Conservation (phyloP, 208 protist species). For the Blastocrithidia nonstop region DNA sequence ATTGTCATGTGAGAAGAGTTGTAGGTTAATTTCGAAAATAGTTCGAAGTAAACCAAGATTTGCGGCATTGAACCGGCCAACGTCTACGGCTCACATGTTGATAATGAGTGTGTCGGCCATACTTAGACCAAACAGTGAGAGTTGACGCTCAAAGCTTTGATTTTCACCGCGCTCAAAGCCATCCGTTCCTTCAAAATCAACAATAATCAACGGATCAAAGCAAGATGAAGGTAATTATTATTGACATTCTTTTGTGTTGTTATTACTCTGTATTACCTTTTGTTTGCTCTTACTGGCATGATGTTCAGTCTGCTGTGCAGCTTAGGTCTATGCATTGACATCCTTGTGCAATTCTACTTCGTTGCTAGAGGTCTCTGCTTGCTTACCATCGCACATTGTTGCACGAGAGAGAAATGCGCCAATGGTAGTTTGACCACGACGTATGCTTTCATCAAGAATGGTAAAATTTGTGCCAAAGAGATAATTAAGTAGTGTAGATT, state of each 20-base stretch:
- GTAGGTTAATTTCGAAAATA: slow-evolving; percentile 93
- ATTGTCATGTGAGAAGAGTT: slow-evolving; percentile 84
- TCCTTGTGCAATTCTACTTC: not conserved
- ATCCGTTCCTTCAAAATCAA: slow-evolving; percentile 97
- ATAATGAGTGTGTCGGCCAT: slow-evolving; percentile 93
- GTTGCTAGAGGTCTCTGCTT: slow-evolving; percentile 3
- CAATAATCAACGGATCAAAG: slow-evolving; percentile 77
- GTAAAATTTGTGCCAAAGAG: slow-evolving; percentile 92
- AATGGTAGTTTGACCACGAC: slow-evolving; percentile 90
- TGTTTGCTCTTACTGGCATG: too few relatives aligned
- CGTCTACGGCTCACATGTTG: slow-evolving; percentile 95
- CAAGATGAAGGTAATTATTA: too few relatives aligned
- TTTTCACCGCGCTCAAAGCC: slow-evolving; percentile 92
- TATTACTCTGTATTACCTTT: too few relatives aligned
- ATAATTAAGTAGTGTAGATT: slow-evolving; percentile 94
- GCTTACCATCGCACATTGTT: slow-evolving; percentile 9
- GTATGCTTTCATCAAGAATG: slow-evolving; percentile 80
- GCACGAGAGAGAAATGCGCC: slow-evolving; percentile 78
- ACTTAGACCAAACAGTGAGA: slow-evolving; percentile 93
- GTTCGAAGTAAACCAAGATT: slow-evolving; percentile 91
- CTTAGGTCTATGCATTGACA: too few relatives aligned
- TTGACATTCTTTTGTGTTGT: too few relatives aligned
- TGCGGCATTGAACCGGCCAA: slow-evolving; percentile 90
- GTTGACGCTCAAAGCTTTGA: slow-evolving; percentile 92
- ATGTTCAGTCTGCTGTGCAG: too few relatives aligned